Evolutionary conservation across 169 alveolate genomes (phyloP).

Genomic region (Perkinsus olseni): DNA sequence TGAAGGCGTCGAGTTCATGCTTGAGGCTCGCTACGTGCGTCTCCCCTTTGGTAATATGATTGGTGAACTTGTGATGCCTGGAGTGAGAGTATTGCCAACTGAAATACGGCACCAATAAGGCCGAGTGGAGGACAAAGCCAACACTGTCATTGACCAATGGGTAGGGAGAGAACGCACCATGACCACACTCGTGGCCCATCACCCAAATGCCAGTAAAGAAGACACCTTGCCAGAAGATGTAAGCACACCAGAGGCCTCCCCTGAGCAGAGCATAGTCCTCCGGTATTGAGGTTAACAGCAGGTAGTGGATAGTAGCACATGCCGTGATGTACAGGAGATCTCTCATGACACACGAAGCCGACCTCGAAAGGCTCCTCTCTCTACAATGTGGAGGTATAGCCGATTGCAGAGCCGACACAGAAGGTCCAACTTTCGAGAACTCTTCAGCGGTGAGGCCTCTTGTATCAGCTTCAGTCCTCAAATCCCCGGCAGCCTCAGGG

Average conservation of each 20-base stretch:
- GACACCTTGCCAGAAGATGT: background rate
- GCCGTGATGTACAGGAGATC: background rate
- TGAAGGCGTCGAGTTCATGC: background rate
- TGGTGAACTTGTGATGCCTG: slow-evolving; percentile 45
- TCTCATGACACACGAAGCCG: background rate
- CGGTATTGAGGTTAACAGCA: background rate
- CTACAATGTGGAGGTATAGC: background rate
- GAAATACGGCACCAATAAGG: slow-evolving; percentile 46
- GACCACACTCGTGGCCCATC: slow-evolving; percentile 56
- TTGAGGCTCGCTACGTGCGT: slow-evolving; percentile 39
- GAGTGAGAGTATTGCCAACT: slow-evolving; percentile 55
- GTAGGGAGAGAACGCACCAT: slow-evolving; percentile 41
- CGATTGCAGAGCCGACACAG: background rate
- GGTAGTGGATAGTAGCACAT: background rate
- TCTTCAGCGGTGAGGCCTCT: background rate
- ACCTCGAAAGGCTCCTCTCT: background rate
- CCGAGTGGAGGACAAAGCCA: slow-evolving; percentile 41
- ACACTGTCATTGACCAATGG: slow-evolving; percentile 33
- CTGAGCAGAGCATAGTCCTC: background rate
- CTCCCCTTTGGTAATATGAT: slow-evolving; percentile 51
- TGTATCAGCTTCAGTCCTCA: background rate
- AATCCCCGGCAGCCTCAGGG: background rate
- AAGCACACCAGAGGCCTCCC: background rate
- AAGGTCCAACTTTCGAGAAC: background rate
- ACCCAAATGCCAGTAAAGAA: slow-evolving; percentile 44